Conservation (phyloP, 2,329 filamentous ascomycete species). For the Verticillium nonalfalfae region DNA sequence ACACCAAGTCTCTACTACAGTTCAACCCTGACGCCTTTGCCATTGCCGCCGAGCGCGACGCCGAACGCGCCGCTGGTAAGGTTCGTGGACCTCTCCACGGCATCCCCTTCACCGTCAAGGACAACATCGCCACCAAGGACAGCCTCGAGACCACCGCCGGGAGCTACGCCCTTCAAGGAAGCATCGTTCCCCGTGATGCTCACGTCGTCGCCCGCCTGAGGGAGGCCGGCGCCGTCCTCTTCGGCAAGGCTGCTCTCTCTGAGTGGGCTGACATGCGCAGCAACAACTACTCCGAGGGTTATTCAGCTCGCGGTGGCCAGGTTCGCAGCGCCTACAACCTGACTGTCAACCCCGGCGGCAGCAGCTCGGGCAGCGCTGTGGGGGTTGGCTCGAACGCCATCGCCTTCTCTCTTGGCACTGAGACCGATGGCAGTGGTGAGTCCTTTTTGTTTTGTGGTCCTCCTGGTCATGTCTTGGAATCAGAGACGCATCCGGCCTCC, state of each 20-base stretch:
- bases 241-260: conserved; percentile 65
- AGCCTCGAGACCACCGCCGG: conserved; percentile 70
- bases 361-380: conserved; percentile 59
- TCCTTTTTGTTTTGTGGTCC: conserved; percentile 8
- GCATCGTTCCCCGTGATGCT: conserved; percentile 61
- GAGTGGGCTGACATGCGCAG: conserved; percentile 72
- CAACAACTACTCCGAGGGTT: conserved; percentile 63
- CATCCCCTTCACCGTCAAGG: conserved; percentile 70
- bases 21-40: conserved; percentile 59
- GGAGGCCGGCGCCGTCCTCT: conserved; percentile 58
- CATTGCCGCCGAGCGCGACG: conserved; percentile 56
- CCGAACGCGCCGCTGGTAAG: conserved; percentile 48
- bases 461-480: background rate
- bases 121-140: conserved; percentile 64
- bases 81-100: conserved; percentile 65
- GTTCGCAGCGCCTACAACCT: conserved; percentile 62
- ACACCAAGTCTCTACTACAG: conserved; percentile 59
- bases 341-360: conserved; percentile 61
- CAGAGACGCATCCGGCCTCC: background rate
- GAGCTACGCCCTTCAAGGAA: conserved; percentile 59
- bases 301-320: conserved; percentile 58
- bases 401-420: conserved; percentile 63
- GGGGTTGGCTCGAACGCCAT: conserved; percentile 59
- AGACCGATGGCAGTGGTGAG: conserved; percentile 61
- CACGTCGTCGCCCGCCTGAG: conserved; percentile 55